Percentiles rank a stretch among this genome's conserved stretches.
Conservation (phyloP, 1,284 basidiomycete species). For the Dichomitus squalens region DNA sequence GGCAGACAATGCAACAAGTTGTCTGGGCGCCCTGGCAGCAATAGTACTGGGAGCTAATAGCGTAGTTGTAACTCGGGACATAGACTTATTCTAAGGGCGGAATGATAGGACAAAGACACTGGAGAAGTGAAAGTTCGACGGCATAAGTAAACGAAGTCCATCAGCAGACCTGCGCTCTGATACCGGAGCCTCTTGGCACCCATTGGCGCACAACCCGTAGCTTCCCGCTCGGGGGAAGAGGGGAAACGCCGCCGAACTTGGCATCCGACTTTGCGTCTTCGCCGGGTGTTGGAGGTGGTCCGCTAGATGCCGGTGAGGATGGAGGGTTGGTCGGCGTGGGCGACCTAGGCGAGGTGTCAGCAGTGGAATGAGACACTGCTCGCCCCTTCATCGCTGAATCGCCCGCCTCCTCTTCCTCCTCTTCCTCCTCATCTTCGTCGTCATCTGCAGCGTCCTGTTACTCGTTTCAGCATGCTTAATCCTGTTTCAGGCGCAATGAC, state of each 20-base stretch:
- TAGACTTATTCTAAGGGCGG: slow-evolving; percentile 1
- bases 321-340: slow-evolving; percentile 38
- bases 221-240: slow-evolving; percentile 37
- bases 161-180: slow-evolving; percentile 25
- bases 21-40: not conserved
- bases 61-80: not conserved
- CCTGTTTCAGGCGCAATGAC: not conserved
- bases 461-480: slow-evolving; percentile 5
- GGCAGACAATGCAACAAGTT: no score
- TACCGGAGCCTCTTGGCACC: slow-evolving; percentile 28
- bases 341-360: slow-evolving; percentile 32
- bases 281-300: slow-evolving; percentile 33
- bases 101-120: not conserved
- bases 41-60: not conserved
- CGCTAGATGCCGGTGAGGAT: slow-evolving; percentile 32
- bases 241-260: slow-evolving; percentile 6
- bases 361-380: slow-evolving; percentile 34
- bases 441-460: slow-evolving; percentile 64
- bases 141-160: slow-evolving; percentile 17
- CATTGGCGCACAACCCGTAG: slow-evolving; percentile 53
- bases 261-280: slow-evolving; percentile 17
- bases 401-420: slow-evolving; percentile 47
- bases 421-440: slow-evolving; percentile 59
- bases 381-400: slow-evolving; percentile 35
- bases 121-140: slow-evolving; percentile 3